phyloP scores from a whole-genome alignment of 306 rosid genomes.

The Citrullus amarus region DNA sequence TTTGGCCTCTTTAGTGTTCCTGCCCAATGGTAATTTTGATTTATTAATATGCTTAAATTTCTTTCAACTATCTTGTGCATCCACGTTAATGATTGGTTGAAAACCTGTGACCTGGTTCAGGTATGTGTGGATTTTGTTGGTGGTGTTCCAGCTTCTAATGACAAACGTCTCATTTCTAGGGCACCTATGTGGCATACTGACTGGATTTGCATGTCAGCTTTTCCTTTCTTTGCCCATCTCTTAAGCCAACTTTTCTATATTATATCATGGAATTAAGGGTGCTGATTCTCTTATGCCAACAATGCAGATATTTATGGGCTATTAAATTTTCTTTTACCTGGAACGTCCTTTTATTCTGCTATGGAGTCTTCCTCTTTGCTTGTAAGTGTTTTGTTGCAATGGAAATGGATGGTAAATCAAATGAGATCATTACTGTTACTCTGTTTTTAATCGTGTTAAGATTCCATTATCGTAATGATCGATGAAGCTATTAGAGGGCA shows the following conservation, averaged over 20 bases:
- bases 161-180: slow-evolving; percentile 84
- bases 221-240: slow-evolving; percentile 10
- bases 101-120: slow-evolving; percentile 32
- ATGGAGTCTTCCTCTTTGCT: slow-evolving; percentile 70
- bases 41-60: slow-evolving; percentile 4
- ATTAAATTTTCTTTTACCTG: slow-evolving; percentile 78
- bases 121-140: slow-evolving; percentile 86
- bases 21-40: slow-evolving; percentile 58
- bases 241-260: not conserved
- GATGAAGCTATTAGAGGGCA: too few species aligned
- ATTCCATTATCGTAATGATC: too few species aligned
- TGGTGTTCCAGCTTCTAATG: slow-evolving; percentile 94
- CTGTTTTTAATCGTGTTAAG: too few species aligned
- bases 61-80: not conserved
- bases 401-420: slow-evolving; percentile 3
- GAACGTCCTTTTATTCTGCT: slow-evolving; percentile 66
- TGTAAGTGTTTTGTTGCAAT: slow-evolving; percentile 46
- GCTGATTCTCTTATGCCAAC: slow-evolving; percentile 12
- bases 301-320: slow-evolving; percentile 79
- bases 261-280: slow-evolving; percentile 5
- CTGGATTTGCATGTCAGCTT: slow-evolving; percentile 94
- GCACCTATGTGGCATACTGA: slow-evolving; percentile 93
- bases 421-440: not conserved
- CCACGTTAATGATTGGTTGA: not conserved
- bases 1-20: slow-evolving; percentile 94